Base-by-base conservation (phyloP, 768 basidiomycete species). In the Dioszegia hungarica region DNA sequence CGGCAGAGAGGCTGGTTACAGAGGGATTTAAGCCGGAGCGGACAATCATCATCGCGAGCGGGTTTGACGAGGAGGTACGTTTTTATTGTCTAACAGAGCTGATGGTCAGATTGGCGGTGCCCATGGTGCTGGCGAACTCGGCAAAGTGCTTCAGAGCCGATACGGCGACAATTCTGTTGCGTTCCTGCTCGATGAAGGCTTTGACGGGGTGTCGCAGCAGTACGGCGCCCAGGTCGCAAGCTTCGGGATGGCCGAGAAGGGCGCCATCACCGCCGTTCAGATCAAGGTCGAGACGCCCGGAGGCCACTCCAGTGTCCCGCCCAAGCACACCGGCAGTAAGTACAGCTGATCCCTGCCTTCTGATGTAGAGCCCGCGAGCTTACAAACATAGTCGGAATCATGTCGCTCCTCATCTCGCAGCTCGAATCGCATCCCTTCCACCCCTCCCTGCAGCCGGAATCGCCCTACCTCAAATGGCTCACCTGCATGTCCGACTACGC, bases 151-250 rank as follows among this genome's bases (percentile, higher is more conserved):
- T 28, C 71, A 83, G 44, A 63, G 79, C 2, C 80, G 78, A 15
- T 93, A 88, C 68, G 91, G 90, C 33, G 71, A 82, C 57, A 75
- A 90, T 66, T 81, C 83, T 3, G 84, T 90, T 68, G 84, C 87
- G 0, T 80, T 94, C 70, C 74, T 95, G 41, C 80, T 97, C 31
- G 93, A 97, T 68, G 93, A 97, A 79, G 91, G 92, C 31, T 83
- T 89, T 85, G 73, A 66, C 78, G 77, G 77, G 2, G 64, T 78
- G 12, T 68, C 73, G 20, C 22, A 64, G 2, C 60, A 67, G 8
- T 75, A 67, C 56, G 75, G 76, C n/a, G 38, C 54, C 0, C 54
- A 53, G 0, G 65, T 79, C 38, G 76, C 75, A 0, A 57, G 61
- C 31, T 60, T 78, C 19, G 77, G 75, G 0, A 70, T 76, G 64